Percentiles rank a stretch among this genome's conserved stretches.
Conservation (phyloP, 441 rosid genomes). For the Hypseocharis bilobata region DNA sequence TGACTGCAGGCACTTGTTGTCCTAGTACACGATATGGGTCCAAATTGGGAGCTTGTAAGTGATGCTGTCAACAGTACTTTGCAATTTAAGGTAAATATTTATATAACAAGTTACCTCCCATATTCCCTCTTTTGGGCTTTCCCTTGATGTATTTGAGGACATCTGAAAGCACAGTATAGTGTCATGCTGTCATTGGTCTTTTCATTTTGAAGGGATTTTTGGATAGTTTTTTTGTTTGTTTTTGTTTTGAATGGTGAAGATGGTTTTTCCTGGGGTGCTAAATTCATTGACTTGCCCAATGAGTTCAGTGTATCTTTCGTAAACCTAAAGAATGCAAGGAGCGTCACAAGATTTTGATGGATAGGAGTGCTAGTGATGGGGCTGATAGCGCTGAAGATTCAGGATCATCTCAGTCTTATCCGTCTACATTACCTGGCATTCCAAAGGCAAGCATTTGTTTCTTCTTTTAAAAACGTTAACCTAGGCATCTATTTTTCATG, state of each 20-base stretch:
- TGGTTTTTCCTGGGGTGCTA: neutral
- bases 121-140: conserved; percentile 9
- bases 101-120: neutral
- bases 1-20: conserved; percentile 86
- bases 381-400: conserved; percentile 99
- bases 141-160: conserved; percentile 8
- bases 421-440: conserved; percentile 97
- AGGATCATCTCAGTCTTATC: conserved; percentile 93
- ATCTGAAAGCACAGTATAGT: neutral
- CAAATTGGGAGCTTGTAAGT: conserved; percentile 98
- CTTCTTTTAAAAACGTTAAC: neutral
- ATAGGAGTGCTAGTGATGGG: conserved; percentile 80
- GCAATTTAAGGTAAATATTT: conserved; percentile 67
- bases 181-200: conserved; percentile 10
- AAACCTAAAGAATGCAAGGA: conserved; percentile 93
- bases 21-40: conserved; percentile 99
- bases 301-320: conserved; percentile 80
- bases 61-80: conserved; percentile 87
- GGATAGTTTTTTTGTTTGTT: neutral
- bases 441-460: conserved; percentile 60
- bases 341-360: conserved; percentile 88
- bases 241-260: neutral
- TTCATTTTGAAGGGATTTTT: neutral
- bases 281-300: conserved; percentile 19
- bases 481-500: conserved; percentile 8